Base-by-base conservation (phyloP, 306 rosid genomes). In the Lathyrus oleraceus region DNA sequence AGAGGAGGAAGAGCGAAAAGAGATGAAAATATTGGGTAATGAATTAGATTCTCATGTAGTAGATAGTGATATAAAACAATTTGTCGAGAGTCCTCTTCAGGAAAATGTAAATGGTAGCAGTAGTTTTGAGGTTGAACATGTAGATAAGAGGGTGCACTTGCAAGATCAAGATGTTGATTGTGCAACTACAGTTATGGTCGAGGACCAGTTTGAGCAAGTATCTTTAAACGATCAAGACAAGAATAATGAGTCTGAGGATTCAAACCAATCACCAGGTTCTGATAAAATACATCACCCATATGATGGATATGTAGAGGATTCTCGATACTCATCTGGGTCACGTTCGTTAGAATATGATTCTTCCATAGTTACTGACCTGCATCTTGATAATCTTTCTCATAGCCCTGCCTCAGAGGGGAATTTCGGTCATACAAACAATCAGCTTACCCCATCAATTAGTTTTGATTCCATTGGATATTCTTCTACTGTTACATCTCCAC, bases 191-290 rank as follows among this genome's bases (percentile, higher is more conserved):
- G 74, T 70, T 60, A 81, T 83, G 75, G 84, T 86, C 14, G 97
- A 91, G 69, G 97, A 80, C 45, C 95, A 87, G 56, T 94, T 94
- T 82, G 97, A 91, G 88, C 96, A 84, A 74, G 96, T 91, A 60
- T 87, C 90, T 68, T 83, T 94, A 77, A 90, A 83, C 71, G 99
- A 94, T 71, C 91, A 87, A 62, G 96, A 78, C 67, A 94, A 87
- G 83, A 72, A 10, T 47, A 79, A 77, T 40, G 85, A 77, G 64
- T 73, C 23, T 62, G 72, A 65, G 69, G 84, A 66, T 62, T 84
- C 90, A 65, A 81, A 83, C 61, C 81, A 39, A 62, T 84, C 85
- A 36, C 78, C 91, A 17, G 73, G 78, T 83, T 94, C 85, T 27
- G 88, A 87, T 72, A 76, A 72, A 80, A 77, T 73, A 73, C 85